Evolutionary conservation across 2,329 filamentous ascomycete species (phyloP).

Genomic region (Thelonectria blattea): DNA sequence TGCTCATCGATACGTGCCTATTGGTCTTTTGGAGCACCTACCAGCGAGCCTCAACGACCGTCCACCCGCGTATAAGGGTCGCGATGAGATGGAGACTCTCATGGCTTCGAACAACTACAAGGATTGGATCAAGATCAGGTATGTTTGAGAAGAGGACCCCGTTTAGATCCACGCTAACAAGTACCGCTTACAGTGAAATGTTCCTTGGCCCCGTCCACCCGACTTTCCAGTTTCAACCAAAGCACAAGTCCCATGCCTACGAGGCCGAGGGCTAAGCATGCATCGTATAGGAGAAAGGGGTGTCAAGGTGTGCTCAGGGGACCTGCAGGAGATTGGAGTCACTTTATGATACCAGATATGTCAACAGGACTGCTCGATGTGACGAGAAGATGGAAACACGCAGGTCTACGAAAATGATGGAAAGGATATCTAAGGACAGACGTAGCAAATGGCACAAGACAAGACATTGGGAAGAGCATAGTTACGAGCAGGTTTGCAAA

Average conservation of each 20-base stretch:
- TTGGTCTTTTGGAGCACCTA: constrained; percentile 86
- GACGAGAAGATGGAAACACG: not conserved
- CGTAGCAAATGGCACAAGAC: not conserved
- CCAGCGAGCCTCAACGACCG: constrained; percentile 90
- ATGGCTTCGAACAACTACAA: constrained; percentile 89
- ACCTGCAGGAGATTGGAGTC: too few species aligned
- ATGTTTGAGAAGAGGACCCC: constrained; percentile 45
- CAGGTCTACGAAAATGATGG: not conserved
- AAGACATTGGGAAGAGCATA: not conserved
- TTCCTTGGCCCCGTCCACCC: constrained; percentile 90
- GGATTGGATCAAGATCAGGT: constrained; percentile 99
- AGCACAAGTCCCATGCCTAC: constrained; percentile 95
- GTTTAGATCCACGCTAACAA: constrained; percentile 21
- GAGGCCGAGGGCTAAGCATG: constrained; percentile 72
- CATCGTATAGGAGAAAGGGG: too few species aligned
- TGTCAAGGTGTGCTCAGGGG: not conserved
- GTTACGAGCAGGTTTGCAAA: not conserved
- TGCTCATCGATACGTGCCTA: constrained; percentile 85
- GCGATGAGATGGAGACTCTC: constrained; percentile 93
- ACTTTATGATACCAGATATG: not conserved
- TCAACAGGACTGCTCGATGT: not conserved
- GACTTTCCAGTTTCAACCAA: constrained; percentile 93
- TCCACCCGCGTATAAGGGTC: constrained; percentile 80
- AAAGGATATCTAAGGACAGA: not conserved
- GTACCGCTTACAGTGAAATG: constrained; percentile 75